Evolutionary conservation across 2,329 filamentous ascomycete genomes (phyloP).

Genomic region (Penicillium sp.): DNA sequence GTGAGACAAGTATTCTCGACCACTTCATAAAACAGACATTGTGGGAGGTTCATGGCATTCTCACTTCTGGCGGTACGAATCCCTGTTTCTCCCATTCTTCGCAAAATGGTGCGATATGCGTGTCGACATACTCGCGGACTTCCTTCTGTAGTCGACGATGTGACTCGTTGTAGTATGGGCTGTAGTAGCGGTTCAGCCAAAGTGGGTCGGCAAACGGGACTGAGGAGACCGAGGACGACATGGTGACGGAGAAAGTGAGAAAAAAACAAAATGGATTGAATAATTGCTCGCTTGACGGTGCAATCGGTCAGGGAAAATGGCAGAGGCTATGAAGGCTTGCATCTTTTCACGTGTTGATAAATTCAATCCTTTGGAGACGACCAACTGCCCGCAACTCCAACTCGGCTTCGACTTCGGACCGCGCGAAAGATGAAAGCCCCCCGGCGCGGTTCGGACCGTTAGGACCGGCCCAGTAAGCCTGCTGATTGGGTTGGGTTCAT

Average conservation of each 20-base stretch:
- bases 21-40: background rate
- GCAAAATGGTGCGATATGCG: constrained; percentile 26
- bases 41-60: background rate
- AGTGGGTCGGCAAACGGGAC: constrained; percentile 30
- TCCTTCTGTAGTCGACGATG: constrained; percentile 28
- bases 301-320: background rate
- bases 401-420: background rate
- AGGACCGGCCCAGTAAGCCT: background rate
- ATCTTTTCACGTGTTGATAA: background rate
- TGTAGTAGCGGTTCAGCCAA: constrained; percentile 25
- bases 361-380: too few relatives aligned
- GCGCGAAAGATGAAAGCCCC: background rate
- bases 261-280: too few relatives aligned
- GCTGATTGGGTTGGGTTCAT: background rate
- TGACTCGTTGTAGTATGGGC: constrained; percentile 28
- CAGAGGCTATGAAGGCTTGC: background rate
- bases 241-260: background rate
- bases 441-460: background rate
- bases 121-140: constrained; percentile 30
- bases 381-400: too few relatives aligned
- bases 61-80: constrained; percentile 29
- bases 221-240: constrained; percentile 12
- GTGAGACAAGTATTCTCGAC: too few relatives aligned
- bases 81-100: constrained; percentile 31
- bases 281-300: too few relatives aligned